These are phyloP conservation scores for Vitis cinerea DNA, from an alignment of 164 flowering plant species.

Conservation along the genomic window DNA sequence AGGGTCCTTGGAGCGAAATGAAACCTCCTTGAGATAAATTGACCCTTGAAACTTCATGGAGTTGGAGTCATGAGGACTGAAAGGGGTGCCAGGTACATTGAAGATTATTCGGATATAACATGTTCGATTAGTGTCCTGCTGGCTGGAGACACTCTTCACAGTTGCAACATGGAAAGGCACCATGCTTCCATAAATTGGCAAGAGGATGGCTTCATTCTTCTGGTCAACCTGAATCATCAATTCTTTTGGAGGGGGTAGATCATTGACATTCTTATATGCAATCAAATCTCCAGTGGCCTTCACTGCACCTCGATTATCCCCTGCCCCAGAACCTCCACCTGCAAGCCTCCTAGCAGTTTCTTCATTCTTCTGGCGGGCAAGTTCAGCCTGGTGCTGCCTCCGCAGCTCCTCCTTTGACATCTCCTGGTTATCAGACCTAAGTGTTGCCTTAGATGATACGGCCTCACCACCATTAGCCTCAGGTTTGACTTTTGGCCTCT, in stretches of 20 bases:
- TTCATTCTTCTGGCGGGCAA: slow-evolving; percentile 82
- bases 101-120: slow-evolving; percentile 77
- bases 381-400: slow-evolving; percentile 84
- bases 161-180: slow-evolving; percentile 85
- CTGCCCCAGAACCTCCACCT: slow-evolving; percentile 47
- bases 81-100: slow-evolving; percentile 77
- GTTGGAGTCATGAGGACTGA: slow-evolving; percentile 60
- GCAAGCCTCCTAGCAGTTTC: slow-evolving; percentile 82
- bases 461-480: slow-evolving; percentile 28
- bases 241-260: slow-evolving; percentile 61
- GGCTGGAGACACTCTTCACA: slow-evolving; percentile 68
- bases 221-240: slow-evolving; percentile 78
- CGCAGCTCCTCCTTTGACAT: slow-evolving; percentile 72
- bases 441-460: slow-evolving; percentile 49
- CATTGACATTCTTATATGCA: slow-evolving; percentile 70
- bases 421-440: slow-evolving; percentile 70
- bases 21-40: slow-evolving; percentile 74
- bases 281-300: slow-evolving; percentile 47
- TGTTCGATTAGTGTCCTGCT: slow-evolving; percentile 59
- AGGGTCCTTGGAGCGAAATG: slow-evolving; percentile 82
- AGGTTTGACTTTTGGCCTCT: slow-evolving; percentile 31
- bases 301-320: slow-evolving; percentile 29
- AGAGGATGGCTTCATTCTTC: slow-evolving; percentile 70
- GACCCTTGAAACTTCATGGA: slow-evolving; percentile 57
- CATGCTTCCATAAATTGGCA: slow-evolving; percentile 80